Evolutionary conservation across 176 grass and related monocot genomes (phyloP), one percentile per base, ranked within the genome.

Genomic region (Phoenix roebelenii): DNA sequence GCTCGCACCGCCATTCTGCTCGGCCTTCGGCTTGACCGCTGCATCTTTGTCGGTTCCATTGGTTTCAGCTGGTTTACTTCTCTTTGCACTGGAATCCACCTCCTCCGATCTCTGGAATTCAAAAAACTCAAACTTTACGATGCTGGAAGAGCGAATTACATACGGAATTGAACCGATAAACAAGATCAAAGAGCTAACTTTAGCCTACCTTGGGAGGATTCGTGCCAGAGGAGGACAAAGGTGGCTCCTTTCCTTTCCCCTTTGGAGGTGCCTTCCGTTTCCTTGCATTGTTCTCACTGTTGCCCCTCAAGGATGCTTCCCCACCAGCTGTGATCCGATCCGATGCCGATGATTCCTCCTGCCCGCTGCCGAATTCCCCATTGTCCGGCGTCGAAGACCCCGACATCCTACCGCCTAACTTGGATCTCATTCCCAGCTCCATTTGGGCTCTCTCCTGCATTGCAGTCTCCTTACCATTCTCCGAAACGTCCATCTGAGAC

Each of bases 251-350:
- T 39, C 67, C 74, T 51, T 82, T 88, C 17, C 51, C 52, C 62
- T 76, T 87, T 18, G 60, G 64, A 16, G 73, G 22, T 5, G 61
- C 62, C 66, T 81, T 89, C 49, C 85, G 74, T 62, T 89, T 89
- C 29, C 70, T 58, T 19, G 80, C 22, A 39, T 65, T 77, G 50
- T 57, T 70, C 18, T 86, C 73, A 23, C 4, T 18, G 81, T 7
- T 24, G 25, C 19, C 52, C 15, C 44, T 82, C 5, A 51, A 7
- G 58, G 60, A 57, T 7, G 50, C 52, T 58, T 73, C 9, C 64
- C 17, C 17, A 15, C 23, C 1, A 16, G 18, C 4, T 61, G 25
- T 15, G 54, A 44, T 44, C 35, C 9, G 35, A 44, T 44, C 29
- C 15, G 55, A n/a, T 15, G 19, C 26, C 1, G 58, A 64, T 3